Base-by-base conservation (phyloP, 345 rosid genomes). In the Brassica nigra region DNA sequence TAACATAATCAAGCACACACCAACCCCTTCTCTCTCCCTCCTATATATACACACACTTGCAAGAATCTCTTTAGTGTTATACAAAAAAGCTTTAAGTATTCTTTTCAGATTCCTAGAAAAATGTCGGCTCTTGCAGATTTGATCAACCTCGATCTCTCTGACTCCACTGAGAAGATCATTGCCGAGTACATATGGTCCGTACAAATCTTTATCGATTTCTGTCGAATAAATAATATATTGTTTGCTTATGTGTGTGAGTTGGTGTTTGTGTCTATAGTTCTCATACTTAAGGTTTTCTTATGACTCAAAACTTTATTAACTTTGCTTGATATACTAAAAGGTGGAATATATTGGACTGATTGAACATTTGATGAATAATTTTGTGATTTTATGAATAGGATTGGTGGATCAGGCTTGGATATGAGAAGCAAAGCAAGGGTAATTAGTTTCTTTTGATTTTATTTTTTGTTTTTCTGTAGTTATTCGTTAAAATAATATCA, bases 401-500 rank as follows among this genome's bases (percentile, higher is more conserved):
- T 90, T 16, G 97, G 94, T 57, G 97, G 97, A 74, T 87, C 97
- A 3, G 97, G 94, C 0, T 63, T 90, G 84, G 94, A 90, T 63
- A 20, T 91, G 86, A 79, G 94, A 63, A 91, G 97, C 87, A 90
- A 91, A 88, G 94, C 88, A 27, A 89, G 89, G 83, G 94, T 90
- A 55, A 0, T 4, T 61, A 66, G 4, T 49, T 14, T 49, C 14
- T 14, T 14, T 12, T 44, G 5, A 34, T 0, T 14, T 0, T 15
- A 0, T 18, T 18, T 18, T 18, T 18, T 18, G 18, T 11, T 27
- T 4, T 44, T 6, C 2, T 7, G 0, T 34, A 6, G 57, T 55
- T 28, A 9, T 5, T 57, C 1, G 6, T 62, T 8, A 5, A 31
- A 15, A 14, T 2, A 55, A 20, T 23, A 14, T 8, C 3, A 12